Evolutionary conservation across 176 grass and related monocot genomes (phyloP).

Genomic region (Zoysia japonica): DNA sequence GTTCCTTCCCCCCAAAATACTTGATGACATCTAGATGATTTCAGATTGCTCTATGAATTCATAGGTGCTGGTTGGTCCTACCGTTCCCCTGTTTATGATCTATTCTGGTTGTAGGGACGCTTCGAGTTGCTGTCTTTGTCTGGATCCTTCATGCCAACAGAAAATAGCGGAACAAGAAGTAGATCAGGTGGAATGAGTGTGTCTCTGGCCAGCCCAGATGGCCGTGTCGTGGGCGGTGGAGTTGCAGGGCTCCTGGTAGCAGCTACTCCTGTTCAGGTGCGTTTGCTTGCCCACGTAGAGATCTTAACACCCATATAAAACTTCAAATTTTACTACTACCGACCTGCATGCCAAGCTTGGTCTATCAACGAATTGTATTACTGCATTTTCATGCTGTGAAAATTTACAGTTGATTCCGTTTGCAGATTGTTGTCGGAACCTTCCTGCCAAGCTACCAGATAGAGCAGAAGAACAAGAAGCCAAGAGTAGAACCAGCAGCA

Average conservation of each 20-base stretch:
- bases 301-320: background rate
- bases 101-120: slow-evolving; percentile 63
- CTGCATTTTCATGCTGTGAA: background rate
- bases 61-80: slow-evolving; percentile 2
- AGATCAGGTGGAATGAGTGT: slow-evolving; percentile 96
- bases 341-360: background rate
- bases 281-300: background rate
- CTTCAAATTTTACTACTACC: background rate
- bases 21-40: background rate
- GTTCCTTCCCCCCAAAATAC: slow-evolving; percentile 2
- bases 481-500: slow-evolving; percentile 15
- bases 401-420: slow-evolving; percentile 5
- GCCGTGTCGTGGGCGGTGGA: slow-evolving; percentile 84
- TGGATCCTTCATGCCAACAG: slow-evolving; percentile 91
- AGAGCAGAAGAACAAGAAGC: slow-evolving; percentile 81
- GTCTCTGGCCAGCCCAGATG: slow-evolving; percentile 76
- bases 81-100: background rate
- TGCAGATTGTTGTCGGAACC: slow-evolving; percentile 81
- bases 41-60: background rate
- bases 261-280: slow-evolving; percentile 85
- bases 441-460: slow-evolving; percentile 80
- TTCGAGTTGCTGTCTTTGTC: slow-evolving; percentile 90
- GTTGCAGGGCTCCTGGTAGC: slow-evolving; percentile 84
- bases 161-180: slow-evolving; percentile 70
- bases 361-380: background rate